Base-by-base conservation (phyloP, 805 yeast species). In the Candida fluviatilis region DNA sequence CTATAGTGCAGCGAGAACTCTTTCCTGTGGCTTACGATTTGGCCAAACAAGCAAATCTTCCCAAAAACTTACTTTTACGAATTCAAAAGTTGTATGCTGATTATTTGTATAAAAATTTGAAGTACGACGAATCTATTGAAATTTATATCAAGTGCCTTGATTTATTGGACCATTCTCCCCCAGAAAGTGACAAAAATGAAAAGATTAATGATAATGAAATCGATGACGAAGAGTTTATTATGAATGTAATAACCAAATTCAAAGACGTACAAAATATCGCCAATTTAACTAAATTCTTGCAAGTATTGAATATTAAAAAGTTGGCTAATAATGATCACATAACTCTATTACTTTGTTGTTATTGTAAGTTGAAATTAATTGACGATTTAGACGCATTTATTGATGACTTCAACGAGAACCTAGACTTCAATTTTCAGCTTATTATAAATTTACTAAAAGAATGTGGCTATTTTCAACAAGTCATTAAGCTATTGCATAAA, bases 261-360 rank as follows among this genome's bases (percentile, higher is more conserved):
- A 81, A 84, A 46, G 95, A 83, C 42, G 82, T 88, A 15, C 78
- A 85, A 5, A 82, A 83, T 40, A 84, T 87, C 1, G 64, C 68
- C 19, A 76, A 76, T 42, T 61, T 90, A 49, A 73, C 87, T 0
- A 65, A 66, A 30, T 89, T 83, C 46, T 62, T 89, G 24, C 79
- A 78, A 55, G 73, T 73, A 10, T 65, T 89, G 46, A 67, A 84
- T 38, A 71, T 71, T 5, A 57, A 69, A 31, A 71, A 73, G 2
- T 47, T 72, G 11, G 81, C 95, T 0, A 75, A 76, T n/a, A 70
- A 77, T 21, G 95, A 89, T 52, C 97, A 91, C 57, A 73, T 88
- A 4, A 89, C 96, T 0, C 60, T 91, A 18, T 65, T 90, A 29
- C 59, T 90, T 18, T 83, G 91, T 43, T 80, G 91, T 35, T 80